These are phyloP conservation scores for Venturia oleaginea DNA, from an alignment of 2,329 filamentous ascomycete species.

Conservation along the genomic window DNA sequence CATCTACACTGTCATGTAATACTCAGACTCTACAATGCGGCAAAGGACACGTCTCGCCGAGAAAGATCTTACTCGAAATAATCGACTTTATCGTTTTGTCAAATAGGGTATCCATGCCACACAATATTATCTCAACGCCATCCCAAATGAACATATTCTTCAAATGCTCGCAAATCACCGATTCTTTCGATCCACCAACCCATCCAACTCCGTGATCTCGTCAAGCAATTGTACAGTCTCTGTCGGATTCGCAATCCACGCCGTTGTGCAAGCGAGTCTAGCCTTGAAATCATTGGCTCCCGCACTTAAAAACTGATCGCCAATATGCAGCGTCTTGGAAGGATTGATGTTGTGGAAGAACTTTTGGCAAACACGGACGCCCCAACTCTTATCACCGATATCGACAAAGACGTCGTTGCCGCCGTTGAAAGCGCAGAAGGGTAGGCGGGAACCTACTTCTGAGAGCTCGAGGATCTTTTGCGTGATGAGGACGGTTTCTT, in stretches of 20 bases:
- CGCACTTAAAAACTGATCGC: slow-evolving; percentile 90
- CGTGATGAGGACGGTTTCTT: slow-evolving; percentile 90
- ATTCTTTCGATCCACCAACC: slow-evolving; percentile 21
- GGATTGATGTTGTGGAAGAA: slow-evolving; percentile 74
- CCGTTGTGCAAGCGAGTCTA: slow-evolving; percentile 81
- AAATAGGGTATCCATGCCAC: neutral
- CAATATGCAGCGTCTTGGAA: slow-evolving; percentile 81
- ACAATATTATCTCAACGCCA: neutral
- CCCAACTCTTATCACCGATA: slow-evolving; percentile 96
- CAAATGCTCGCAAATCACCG: neutral
- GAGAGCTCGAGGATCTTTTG: slow-evolving; percentile 87
- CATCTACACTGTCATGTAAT: too few relatives aligned
- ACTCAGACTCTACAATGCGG: too few relatives aligned
- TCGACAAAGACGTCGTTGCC: slow-evolving; percentile 97
- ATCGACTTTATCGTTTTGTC: neutral
- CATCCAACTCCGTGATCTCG: slow-evolving; percentile 52
- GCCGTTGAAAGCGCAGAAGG: slow-evolving; percentile 95
- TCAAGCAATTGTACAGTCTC: slow-evolving; percentile 88
- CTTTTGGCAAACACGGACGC: slow-evolving; percentile 82
- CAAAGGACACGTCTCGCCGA: too few relatives aligned
- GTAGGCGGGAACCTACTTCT: slow-evolving; percentile 57
- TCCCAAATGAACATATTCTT: neutral
- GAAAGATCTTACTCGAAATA: too few relatives aligned
- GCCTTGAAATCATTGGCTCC: slow-evolving; percentile 98
- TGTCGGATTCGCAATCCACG: slow-evolving; percentile 87